phyloP scores from a whole-genome alignment of 805 yeast genomes.

The Starmera caribaea region DNA sequence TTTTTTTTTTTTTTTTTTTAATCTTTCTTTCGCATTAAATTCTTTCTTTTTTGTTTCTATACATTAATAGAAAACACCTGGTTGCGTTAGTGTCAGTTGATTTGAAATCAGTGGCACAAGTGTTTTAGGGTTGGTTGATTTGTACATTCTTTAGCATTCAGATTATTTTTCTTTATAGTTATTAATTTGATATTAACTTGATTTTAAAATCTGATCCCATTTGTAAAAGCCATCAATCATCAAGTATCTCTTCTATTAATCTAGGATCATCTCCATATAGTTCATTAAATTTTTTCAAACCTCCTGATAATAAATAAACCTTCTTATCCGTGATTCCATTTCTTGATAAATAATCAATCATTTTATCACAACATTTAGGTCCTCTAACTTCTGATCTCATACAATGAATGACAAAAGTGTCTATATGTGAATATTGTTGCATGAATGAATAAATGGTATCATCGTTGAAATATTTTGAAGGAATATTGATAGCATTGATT shows the following conservation, averaged over 20 bases:
- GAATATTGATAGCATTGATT: constrained; percentile 4
- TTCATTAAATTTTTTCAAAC: constrained; percentile 14
- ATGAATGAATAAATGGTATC: constrained; percentile 1
- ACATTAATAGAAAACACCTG: too few species aligned
- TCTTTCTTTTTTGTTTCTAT: too few species aligned
- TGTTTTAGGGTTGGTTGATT: too few species aligned
- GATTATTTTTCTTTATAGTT: too few species aligned
- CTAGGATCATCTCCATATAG: constrained; percentile 7
- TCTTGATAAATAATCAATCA: constrained; percentile 1
- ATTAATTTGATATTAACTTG: too few species aligned
- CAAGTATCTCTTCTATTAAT: constrained; percentile 3
- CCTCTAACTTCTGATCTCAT: constrained; percentile 17
- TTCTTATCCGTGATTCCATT: constrained; percentile 1
- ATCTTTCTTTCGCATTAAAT: too few species aligned
- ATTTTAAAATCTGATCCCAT: too few species aligned
- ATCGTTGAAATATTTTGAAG: constrained; percentile 6
- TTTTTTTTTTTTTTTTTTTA: constrained; percentile 14
- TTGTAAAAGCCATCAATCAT: too few species aligned
- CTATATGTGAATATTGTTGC: not conserved
- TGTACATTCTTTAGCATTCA: too few species aligned
- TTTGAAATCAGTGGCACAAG: too few species aligned
- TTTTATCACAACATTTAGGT: constrained; percentile 8
- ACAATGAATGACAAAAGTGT: constrained; percentile 13
- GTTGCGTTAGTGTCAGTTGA: too few species aligned
- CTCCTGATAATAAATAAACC: constrained; percentile 12